phyloP scores from a whole-genome alignment of 768 basidiomycete genomes.

The Russula vinacea region DNA sequence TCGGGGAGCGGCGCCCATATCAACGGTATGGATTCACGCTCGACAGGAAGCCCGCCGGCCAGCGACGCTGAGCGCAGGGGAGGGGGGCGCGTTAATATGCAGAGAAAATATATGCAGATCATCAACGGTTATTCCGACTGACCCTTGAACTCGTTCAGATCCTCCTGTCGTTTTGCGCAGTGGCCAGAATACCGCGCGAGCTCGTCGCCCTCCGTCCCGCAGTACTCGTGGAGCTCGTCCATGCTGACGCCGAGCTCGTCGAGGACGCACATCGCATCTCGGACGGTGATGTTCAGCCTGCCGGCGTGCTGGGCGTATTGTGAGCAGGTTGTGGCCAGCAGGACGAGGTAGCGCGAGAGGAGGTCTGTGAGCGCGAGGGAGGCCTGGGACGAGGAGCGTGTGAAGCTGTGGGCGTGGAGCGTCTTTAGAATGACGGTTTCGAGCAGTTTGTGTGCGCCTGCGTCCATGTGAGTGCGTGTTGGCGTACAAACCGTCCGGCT shows the following conservation, averaged over 20 bases:
- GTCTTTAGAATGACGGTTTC: constrained; percentile 67
- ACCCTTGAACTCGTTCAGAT: constrained; percentile 72
- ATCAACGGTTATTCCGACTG: constrained; percentile 38
- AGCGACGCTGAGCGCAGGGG: constrained; percentile 51
- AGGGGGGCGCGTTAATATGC: constrained; percentile 35
- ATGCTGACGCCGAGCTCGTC: constrained; percentile 71
- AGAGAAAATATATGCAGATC: constrained; percentile 20
- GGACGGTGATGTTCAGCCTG: constrained; percentile 51
- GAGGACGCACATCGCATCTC: constrained; percentile 63
- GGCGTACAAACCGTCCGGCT: constrained; percentile 3
- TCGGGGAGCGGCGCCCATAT: constrained; percentile 39
- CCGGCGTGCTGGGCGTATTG: constrained; percentile 75
- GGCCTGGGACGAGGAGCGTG: constrained; percentile 71
- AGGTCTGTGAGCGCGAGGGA: constrained; percentile 68
- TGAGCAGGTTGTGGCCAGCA: constrained; percentile 64
- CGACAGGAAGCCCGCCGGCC: constrained; percentile 51
- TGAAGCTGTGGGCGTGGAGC: constrained; percentile 74
- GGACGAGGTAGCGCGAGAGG: constrained; percentile 66
- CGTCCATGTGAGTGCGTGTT: constrained; percentile 44
- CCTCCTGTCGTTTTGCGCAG: constrained; percentile 63
- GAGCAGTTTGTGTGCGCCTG: constrained; percentile 55
- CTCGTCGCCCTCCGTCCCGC: constrained; percentile 63
- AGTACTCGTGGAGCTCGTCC: constrained; percentile 68
- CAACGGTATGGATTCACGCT: constrained; percentile 55
- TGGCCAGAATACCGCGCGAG: constrained; percentile 63